A percentile compares a stretch with the other conserved stretches of the same genome.
Conservation (phyloP, 495 filamentous ascomycete genomes). For the Staphylotrichum tortipilum region DNA sequence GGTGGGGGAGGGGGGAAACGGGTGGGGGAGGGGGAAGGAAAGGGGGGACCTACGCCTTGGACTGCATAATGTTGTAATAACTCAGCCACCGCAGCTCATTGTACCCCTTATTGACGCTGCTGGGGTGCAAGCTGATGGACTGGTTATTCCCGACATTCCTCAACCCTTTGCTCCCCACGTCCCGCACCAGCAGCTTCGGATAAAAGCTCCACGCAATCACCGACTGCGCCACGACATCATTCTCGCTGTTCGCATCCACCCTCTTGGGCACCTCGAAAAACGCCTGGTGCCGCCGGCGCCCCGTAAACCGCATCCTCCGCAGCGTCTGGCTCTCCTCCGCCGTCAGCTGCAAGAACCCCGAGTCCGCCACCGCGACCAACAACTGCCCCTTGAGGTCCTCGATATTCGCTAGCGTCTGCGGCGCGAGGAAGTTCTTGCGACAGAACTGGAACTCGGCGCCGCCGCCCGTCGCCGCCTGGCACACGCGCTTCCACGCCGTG, state of each 20-base stretch:
- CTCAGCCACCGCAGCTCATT: conserved; percentile 68
- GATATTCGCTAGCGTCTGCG: conserved; percentile 76
- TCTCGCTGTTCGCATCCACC: conserved; percentile 63
- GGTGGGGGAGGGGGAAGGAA: not conserved
- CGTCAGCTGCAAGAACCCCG: conserved; percentile 68
- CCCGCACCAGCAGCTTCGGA: conserved; percentile 77
- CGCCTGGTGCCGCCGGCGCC: conserved; percentile 51
- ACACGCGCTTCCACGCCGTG: conserved; percentile 72
- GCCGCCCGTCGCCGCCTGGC: conserved; percentile 48
- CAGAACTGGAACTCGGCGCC: conserved; percentile 77
- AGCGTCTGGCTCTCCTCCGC: conserved; percentile 57
- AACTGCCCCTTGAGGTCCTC: conserved; percentile 93
- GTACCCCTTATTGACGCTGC: conserved; percentile 71
- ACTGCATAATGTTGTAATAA: conserved; percentile 96
- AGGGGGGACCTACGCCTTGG: conserved; percentile 49
- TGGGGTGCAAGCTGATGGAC: conserved; percentile 70
- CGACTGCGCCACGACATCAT: conserved; percentile 66
- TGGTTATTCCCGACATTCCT: conserved; percentile 88
- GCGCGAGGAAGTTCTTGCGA: conserved; percentile 79
- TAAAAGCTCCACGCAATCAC: conserved; percentile 92
- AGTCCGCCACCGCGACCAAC: conserved; percentile 68
- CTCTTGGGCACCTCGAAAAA: conserved; percentile 74
- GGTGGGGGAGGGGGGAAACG: not conserved
- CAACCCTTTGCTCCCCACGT: conserved; percentile 69
- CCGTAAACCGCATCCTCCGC: conserved; percentile 42